Evolutionary conservation across 2,329 filamentous ascomycete genomes (phyloP), one percentile per base, ranked within the genome.

Genomic region (Xenosphaeropsis pyriputrescens): DNA sequence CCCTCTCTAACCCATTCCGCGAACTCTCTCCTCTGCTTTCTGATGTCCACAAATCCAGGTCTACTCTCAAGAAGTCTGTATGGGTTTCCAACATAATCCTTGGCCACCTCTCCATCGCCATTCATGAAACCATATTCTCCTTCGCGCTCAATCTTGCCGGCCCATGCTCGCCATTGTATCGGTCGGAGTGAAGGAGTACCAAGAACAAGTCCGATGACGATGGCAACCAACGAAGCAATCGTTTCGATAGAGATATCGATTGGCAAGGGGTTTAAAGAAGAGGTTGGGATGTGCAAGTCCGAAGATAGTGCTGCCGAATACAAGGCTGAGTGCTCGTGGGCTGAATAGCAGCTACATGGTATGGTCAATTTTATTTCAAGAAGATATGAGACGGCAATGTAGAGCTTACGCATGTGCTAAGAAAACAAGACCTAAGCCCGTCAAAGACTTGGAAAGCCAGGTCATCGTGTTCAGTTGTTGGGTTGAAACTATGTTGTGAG

Each of bases 191-290:
- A 73, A 11, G 84, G 78, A 3, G 84, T 80, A 29, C 78, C 77
- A 1, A 85, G 59, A 1, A 95, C 85, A 18, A 96, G 74, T 32
- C 89, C 91, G 1, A 85, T 56, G 39, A 79, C 83, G n/a, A 93
- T 70, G n/a, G 88, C 55, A 17, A 93, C 58, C 5, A 91, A 79
- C 2, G 86, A 83, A 32, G 82, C 57, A 13, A 96, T 65, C 1
- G 88, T 86, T 61, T 98, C 91, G 48, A 93, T 70, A 29, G 77
- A 75, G 50, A 98, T 93, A 53, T 98, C 91, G 43, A 83, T 61
- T 0, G 91, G 89, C 2, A 96, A 69, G 13, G 70, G 63, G 29
- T 50, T 43, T 38, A 57, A 41, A 45, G 56, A 45, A 40, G 59
- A 37, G 57, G 47, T 62, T 50, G 12, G 61, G 52, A 15, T 51